Base-by-base conservation (phyloP, 2,329 filamentous ascomycete species). In the Lasiodiplodia gonubiensis region DNA sequence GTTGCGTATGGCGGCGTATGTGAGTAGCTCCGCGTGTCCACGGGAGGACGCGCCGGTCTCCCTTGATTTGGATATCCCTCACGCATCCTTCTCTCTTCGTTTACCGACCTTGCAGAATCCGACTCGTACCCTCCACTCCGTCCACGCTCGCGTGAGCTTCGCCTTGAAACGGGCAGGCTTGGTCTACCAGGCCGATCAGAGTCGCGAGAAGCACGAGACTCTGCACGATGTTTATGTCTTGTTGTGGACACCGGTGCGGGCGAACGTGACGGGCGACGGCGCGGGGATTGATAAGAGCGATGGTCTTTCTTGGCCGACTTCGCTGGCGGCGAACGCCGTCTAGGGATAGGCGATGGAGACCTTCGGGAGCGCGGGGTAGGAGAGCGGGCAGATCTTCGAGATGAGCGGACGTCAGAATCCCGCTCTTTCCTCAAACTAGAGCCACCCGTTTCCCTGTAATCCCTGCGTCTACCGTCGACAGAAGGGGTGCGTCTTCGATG, bases 1-100 rank as follows among this genome's bases (percentile, higher is more conserved):
- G 83, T 80, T 16, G 51, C 53, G 71, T 87, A 86, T 65, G 86
- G 84, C 48, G 89, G 86, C n/a, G 88, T 88, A 55, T 86, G 84
- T 27, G 84, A 83, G 72, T 86, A 87, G 66, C 84, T 82, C 48
- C 81, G 78, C 25, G 78, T 78, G 68, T 83, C 80, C 59, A 80
- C 71, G 68, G 78, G 78, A 59, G 80, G 78, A 46, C 80, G 77
- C 55, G 80, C 74, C 27, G 79, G 77, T 46, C 82, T 74, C 35
- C 75, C 76, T 63, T 77, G 77, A 30, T 76, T 72, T 25, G 73
- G 71, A 68, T 79, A 78, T 30, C 74, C 71, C 14, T 76, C 77
- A 42, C 76, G 78, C 77, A 79, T 80, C 46, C 37, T 69, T 16
- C 35, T 54, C 8, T 57, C 64, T 23, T 49, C 65, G 67, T 75